Conservation (phyloP, 257 asterid species). For the Solanum rostratum region DNA sequence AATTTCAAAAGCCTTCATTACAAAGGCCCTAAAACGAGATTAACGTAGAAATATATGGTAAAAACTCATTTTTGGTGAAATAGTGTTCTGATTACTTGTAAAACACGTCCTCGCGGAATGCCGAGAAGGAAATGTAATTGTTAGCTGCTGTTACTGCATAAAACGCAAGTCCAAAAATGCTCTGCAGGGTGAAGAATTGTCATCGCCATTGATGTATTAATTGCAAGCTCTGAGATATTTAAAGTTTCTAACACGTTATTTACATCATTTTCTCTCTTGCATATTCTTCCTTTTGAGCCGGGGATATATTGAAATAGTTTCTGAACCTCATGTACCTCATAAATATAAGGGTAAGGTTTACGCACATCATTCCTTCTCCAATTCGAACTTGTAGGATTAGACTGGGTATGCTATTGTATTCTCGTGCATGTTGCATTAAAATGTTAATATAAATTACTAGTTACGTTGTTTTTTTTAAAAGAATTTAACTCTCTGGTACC, state of each 20-base stretch:
- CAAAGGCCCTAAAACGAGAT: conserved; percentile 80
- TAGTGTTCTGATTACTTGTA: background rate
- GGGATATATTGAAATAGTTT: background rate
- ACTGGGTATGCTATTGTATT: background rate
- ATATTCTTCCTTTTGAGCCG: background rate
- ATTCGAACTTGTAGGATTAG: too few relatives aligned
- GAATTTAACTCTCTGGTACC: too few relatives aligned
- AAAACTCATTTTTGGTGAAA: background rate
- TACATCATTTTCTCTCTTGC: background rate
- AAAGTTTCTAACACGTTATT: background rate
- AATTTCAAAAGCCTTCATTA: conserved; percentile 49
- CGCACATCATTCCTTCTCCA: accelerated
- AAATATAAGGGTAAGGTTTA: background rate
- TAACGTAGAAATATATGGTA: conserved; percentile 14
- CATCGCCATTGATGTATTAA: background rate
- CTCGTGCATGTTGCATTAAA: background rate
- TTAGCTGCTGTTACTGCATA: background rate
- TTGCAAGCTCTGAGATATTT: background rate
- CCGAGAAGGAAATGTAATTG: background rate
- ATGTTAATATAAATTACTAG: background rate
- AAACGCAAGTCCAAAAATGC: background rate
- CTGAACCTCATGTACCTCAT: accelerated
- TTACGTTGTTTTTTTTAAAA: background rate
- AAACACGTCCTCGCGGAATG: background rate
- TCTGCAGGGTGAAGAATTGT: background rate